phyloP scores from a whole-genome alignment of 495 filamentous ascomycete genomes.

The Tuber brumale region DNA sequence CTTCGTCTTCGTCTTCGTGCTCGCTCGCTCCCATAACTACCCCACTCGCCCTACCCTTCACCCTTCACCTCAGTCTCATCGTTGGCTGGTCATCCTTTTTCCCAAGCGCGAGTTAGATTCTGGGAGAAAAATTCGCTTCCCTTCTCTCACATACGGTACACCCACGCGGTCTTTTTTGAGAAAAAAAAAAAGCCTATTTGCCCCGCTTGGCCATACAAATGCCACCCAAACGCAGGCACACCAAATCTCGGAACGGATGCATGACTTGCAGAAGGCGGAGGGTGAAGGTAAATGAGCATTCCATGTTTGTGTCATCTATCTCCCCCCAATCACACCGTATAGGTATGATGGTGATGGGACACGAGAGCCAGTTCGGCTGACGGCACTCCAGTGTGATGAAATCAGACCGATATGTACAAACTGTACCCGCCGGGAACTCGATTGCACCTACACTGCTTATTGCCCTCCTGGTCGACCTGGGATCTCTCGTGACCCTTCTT shows the following conservation, averaged over 20 bases:
- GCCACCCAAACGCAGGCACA: not conserved
- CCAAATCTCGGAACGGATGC: slow-evolving; percentile 3
- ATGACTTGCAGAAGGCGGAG: not conserved
- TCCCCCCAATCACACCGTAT: not conserved
- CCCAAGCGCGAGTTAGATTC: not conserved
- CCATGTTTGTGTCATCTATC: not conserved
- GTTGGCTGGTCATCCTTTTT: not conserved
- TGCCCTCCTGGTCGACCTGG: not conserved
- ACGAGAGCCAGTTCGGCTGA: not conserved
- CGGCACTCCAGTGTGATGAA: not conserved
- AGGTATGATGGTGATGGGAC: not conserved
- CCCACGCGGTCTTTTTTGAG: not conserved
- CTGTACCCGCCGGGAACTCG: slow-evolving; percentile 1
- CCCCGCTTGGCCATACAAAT: not conserved
- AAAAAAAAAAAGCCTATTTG: not conserved
- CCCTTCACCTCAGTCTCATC: not conserved
- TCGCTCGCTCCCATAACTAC: not conserved
- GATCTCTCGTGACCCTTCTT: not conserved
- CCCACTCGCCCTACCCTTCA: not conserved
- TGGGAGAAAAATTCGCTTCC: not conserved
- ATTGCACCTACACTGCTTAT: not conserved
- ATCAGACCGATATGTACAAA: slow-evolving; percentile 3
- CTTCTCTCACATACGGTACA: not conserved
- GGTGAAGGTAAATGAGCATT: slow-evolving; percentile 1
- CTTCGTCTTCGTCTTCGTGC: not conserved